Evolutionary conservation across 2,329 filamentous ascomycete species (phyloP).

Genomic region (Nemania sp.): DNA sequence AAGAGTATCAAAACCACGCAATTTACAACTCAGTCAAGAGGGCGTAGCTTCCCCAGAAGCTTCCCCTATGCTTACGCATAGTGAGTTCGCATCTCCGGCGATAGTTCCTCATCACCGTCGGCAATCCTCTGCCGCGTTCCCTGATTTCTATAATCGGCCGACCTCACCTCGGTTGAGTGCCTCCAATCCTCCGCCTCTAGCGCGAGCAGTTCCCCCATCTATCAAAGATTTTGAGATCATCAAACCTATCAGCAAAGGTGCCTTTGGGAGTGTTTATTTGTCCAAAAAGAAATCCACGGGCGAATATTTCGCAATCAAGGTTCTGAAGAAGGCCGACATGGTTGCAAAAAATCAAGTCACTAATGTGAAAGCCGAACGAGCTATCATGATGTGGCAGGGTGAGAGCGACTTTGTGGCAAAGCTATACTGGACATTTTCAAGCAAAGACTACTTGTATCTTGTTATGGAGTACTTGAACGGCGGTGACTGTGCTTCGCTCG

Average conservation of each 20-base stretch:
- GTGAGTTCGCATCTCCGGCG: conserved; percentile 78
- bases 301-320: conserved; percentile 98
- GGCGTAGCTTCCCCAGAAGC: conserved; percentile 80
- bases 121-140: conserved; percentile 88
- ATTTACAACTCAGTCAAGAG: conserved; percentile 61
- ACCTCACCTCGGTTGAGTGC: conserved; percentile 81
- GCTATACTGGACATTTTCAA: conserved; percentile 99
- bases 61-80: conserved; percentile 82
- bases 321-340: conserved; percentile 99
- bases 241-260: conserved; percentile 98
- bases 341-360: conserved; percentile 99
- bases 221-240: conserved; percentile 99
- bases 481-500: conserved; percentile 92
- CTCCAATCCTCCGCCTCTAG: conserved; percentile 77
- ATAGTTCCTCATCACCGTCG: conserved; percentile 71
- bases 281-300: conserved; percentile 98
- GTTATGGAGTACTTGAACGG: conserved; percentile 99
- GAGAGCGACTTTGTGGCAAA: conserved; percentile 99
- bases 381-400: conserved; percentile 99
- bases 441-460: conserved; percentile 97
- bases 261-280: conserved; percentile 95
- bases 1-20: conserved; percentile 79
- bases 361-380: conserved; percentile 96
- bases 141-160: conserved; percentile 65
- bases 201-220: conserved; percentile 86